phyloP scores from a whole-genome alignment of 1,284 basidiomycete species.

The Microbotryum silenes-acaulis region DNA sequence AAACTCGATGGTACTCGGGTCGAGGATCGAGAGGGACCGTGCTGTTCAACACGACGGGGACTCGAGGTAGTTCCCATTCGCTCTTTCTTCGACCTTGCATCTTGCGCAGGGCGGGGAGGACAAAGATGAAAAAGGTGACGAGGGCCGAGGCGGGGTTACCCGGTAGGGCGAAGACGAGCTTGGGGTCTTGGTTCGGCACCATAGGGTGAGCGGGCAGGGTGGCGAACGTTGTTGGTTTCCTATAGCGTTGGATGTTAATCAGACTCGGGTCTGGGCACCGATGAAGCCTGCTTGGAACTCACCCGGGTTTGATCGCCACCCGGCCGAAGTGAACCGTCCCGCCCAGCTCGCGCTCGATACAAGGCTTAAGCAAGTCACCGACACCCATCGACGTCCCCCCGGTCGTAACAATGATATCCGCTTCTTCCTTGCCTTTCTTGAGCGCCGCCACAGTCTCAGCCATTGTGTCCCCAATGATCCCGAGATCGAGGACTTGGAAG shows the following conservation, averaged over 20 bases:
- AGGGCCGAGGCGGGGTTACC: conserved; percentile 82
- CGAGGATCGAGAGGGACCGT: conserved; percentile 62
- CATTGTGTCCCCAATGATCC: conserved; percentile 64
- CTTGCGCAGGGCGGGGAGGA: conserved; percentile 65
- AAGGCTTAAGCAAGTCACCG: conserved; percentile 73
- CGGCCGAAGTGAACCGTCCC: conserved; percentile 74
- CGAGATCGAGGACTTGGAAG: conserved; percentile 69
- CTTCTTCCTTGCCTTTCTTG: conserved; percentile 50
- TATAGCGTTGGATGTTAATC: conserved; percentile 47
- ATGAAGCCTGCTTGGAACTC: conserved; percentile 2
- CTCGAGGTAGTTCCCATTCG: conserved; percentile 55
- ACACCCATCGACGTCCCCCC: conserved; percentile 88
- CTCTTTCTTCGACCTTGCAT: conserved; percentile 59
- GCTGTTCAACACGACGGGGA: conserved; percentile 57
- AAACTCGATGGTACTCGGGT: conserved; percentile 71
- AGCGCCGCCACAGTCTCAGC: conserved; percentile 56
- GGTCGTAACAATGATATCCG: conserved; percentile 72
- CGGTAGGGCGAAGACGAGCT: conserved; percentile 70
- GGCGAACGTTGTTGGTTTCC: conserved; percentile 81
- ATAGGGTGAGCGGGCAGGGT: conserved; percentile 49
- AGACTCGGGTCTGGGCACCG: too few species aligned
- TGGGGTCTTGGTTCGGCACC: conserved; percentile 39
- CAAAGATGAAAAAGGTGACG: conserved; percentile 80
- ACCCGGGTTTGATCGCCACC: conserved; percentile 47
- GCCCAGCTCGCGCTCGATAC: conserved; percentile 66